These are phyloP conservation scores for Curvularia spicifera DNA, from an alignment of 2,329 filamentous ascomycete species.

Conservation along the genomic window DNA sequence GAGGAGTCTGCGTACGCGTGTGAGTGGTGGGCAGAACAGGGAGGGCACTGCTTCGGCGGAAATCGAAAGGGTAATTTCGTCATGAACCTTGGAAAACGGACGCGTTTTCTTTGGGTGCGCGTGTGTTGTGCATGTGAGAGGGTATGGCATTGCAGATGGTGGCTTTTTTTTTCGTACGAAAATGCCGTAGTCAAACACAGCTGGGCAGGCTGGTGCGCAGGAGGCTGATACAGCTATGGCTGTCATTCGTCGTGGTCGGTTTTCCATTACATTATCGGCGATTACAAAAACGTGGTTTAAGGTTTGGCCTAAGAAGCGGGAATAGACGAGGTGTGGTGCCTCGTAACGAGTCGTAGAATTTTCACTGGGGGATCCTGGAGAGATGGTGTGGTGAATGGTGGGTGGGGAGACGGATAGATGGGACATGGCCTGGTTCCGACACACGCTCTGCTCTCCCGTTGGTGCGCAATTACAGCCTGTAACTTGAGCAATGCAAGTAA, in stretches of 20 bases:
- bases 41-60: slow-evolving; percentile 13
- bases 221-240: background rate
- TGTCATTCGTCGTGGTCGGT: background rate
- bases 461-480: slow-evolving; percentile 7
- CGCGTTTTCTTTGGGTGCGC: background rate
- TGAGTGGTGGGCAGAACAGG: slow-evolving; percentile 4
- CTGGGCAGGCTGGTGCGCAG: background rate
- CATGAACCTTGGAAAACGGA: background rate
- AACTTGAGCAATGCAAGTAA: slow-evolving; percentile 6
- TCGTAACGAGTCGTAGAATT: slow-evolving; percentile 18
- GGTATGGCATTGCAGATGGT: background rate
- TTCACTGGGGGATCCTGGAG: slow-evolving; percentile 6
- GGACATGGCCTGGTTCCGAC: background rate
- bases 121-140: background rate
- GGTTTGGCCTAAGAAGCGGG: slow-evolving; percentile 15
- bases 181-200: background rate
- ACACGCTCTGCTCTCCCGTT: slow-evolving; percentile 6
- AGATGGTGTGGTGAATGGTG: background rate
- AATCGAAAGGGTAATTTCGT: background rate
- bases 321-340: slow-evolving; percentile 20
- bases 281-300: slow-evolving; percentile 13
- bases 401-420: background rate
- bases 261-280: slow-evolving; percentile 5
- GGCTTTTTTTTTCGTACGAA: slow-evolving; percentile 1
- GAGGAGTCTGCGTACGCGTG: background rate